A percentile compares a stretch with the other conserved stretches of the same genome.
Conservation (phyloP, 2,329 filamentous ascomycete species). For the Aspergillus cejpii region DNA sequence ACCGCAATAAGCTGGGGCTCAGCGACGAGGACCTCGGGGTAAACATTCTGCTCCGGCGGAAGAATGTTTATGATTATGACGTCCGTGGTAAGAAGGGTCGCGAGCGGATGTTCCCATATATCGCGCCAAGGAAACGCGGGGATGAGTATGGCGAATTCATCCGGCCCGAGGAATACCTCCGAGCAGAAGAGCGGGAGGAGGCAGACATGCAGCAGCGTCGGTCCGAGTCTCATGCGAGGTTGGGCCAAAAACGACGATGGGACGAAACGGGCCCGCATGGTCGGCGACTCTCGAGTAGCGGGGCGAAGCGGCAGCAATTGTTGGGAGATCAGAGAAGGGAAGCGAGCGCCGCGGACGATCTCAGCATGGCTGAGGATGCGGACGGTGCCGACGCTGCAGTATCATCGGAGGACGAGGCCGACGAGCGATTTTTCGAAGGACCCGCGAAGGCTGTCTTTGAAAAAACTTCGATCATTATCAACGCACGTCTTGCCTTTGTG, state of each 20-base stretch:
- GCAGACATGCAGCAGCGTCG: constrained; percentile 57
- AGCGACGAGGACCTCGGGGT: constrained; percentile 88
- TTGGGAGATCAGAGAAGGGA: constrained; percentile 25
- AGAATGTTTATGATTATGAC: constrained; percentile 88
- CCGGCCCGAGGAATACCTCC: constrained; percentile 83
- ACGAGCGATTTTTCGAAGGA: constrained; percentile 49
- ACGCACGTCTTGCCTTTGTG: constrained; percentile 74
- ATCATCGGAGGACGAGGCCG: constrained; percentile 49
- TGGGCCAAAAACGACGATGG: constrained; percentile 94
- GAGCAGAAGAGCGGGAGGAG: constrained; percentile 83
- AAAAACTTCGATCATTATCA: constrained; percentile 58
- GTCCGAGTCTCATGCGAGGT: constrained; percentile 52
- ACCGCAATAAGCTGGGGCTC: constrained; percentile 75
- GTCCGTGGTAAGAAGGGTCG: constrained; percentile 84
- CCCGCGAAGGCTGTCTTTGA: constrained; percentile 69
- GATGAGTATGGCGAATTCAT: constrained; percentile 96
- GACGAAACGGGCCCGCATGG: constrained; percentile 56
- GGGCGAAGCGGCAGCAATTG: constrained; percentile 56
- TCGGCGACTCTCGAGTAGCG: constrained; percentile 37
- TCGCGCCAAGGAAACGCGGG: constrained; percentile 67
- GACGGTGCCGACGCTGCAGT: constrained; percentile 56
- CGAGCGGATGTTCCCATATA: constrained; percentile 85
- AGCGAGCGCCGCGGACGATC: constrained; percentile 46
- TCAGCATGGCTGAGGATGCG: constrained; percentile 44
- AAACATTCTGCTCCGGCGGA: constrained; percentile 80